These are phyloP conservation scores for Lycium ferocissimum DNA, from an alignment of 257 asterid species.

Conservation along the genomic window DNA sequence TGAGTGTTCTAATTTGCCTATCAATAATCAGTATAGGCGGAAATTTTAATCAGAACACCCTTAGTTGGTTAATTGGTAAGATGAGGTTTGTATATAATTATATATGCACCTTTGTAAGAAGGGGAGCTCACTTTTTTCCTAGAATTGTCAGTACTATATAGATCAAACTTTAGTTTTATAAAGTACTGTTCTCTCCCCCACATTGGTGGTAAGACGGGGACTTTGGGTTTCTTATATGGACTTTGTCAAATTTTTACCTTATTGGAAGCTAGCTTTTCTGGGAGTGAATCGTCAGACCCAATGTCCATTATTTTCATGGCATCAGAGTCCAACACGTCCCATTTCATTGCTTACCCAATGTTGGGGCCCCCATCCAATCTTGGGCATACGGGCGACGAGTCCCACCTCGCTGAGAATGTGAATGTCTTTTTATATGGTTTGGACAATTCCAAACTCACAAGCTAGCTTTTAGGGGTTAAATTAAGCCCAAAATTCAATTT, in stretches of 20 bases:
- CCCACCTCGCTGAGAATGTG: too few relatives aligned
- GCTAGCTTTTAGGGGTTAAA: background rate
- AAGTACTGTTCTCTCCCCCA: background rate
- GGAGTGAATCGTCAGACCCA: background rate
- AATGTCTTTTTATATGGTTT: too few relatives aligned
- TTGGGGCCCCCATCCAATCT: too few relatives aligned
- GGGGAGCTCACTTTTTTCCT: background rate
- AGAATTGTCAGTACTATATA: background rate
- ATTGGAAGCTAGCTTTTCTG: background rate
- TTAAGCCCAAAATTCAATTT: background rate
- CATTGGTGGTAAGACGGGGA: background rate
- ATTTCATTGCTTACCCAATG: too few relatives aligned
- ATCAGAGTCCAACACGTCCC: too few relatives aligned
- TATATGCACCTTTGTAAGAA: background rate
- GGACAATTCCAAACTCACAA: too few relatives aligned
- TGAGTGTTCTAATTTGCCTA: too few relatives aligned
- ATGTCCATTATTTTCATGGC: background rate
- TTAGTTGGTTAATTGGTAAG: too few relatives aligned
- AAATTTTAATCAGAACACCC: too few relatives aligned
- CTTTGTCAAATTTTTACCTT: background rate
- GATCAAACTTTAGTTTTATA: background rate
- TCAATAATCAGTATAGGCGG: too few relatives aligned
- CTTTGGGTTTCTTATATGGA: background rate
- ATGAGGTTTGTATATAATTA: too few relatives aligned
- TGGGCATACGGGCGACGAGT: too few relatives aligned